Evolutionary conservation across 75 land plant genomes (phyloP).

Genomic region (Cryptomeria japonica): DNA sequence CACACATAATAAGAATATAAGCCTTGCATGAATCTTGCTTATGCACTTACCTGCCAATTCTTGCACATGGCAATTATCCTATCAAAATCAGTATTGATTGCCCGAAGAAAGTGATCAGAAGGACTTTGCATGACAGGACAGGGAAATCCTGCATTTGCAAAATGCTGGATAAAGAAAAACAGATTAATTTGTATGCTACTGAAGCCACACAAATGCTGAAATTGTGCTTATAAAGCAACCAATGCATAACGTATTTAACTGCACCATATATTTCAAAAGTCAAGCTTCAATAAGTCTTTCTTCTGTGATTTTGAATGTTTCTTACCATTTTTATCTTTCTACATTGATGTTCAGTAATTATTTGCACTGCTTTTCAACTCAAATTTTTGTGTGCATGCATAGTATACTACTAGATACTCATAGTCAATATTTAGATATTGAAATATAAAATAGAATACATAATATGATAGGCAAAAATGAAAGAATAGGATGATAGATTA

Average conservation of each 20-base stretch:
- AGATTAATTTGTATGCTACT: not conserved
- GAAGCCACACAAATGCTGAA: not conserved
- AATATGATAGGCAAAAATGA: too few species aligned
- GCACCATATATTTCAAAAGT: not conserved
- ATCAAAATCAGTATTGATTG: slow-evolving; percentile 78
- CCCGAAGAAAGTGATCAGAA: slow-evolving; percentile 83
- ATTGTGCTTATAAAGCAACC: not conserved
- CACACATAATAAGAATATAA: not conserved
- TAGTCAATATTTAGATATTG: too few species aligned
- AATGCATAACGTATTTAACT: not conserved
- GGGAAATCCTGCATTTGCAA: slow-evolving; percentile 91
- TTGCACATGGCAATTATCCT: slow-evolving; percentile 77
- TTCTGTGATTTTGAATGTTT: not conserved
- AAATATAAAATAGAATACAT: too few species aligned
- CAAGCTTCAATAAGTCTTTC: not conserved
- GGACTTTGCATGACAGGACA: slow-evolving; percentile 94
- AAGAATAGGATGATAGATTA: too few species aligned
- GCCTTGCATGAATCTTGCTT: not conserved
- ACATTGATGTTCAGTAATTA: not conserved
- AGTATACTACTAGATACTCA: not conserved
- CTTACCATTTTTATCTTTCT: not conserved
- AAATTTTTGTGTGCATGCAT: not conserved
- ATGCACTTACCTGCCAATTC: slow-evolving; percentile 62
- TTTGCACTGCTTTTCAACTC: not conserved
- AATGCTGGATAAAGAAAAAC: slow-evolving; percentile 56